Evolutionary conservation across 192 early-diverging fungal genomes (phyloP).

Genomic region (Radiomyces spectabilis): DNA sequence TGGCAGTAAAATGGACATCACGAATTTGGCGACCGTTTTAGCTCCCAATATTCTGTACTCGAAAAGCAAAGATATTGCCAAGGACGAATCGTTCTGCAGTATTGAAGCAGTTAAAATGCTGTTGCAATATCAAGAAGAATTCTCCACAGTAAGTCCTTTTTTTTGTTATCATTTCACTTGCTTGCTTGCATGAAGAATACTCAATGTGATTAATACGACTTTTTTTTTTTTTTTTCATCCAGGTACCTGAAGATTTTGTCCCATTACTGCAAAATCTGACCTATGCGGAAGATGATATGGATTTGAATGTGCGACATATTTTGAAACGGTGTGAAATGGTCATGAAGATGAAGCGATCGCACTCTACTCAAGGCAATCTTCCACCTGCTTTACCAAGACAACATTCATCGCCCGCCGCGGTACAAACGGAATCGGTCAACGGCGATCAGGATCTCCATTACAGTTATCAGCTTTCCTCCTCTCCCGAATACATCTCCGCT

Average conservation of each 20-base stretch:
- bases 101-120: constrained; percentile 62
- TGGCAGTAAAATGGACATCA: constrained; percentile 91
- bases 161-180: too few relatives aligned
- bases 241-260: constrained; percentile 49
- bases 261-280: constrained; percentile 41
- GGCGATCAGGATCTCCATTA: background rate
- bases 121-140: constrained; percentile 53
- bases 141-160: constrained; percentile 56
- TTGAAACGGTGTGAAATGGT: constrained; percentile 46
- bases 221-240: background rate
- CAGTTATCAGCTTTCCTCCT: too few relatives aligned
- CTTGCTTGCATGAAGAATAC: too few relatives aligned
- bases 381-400: constrained; percentile 9
- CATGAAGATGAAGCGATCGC: constrained; percentile 38
- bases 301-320: constrained; percentile 45
- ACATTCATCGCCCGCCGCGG: constrained; percentile 10
- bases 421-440: background rate
- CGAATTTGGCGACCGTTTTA: constrained; percentile 90
- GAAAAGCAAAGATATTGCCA: constrained; percentile 74
- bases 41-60: constrained; percentile 91
- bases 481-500: too few relatives aligned
- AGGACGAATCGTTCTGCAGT: constrained; percentile 64
- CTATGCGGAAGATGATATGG: constrained; percentile 35
- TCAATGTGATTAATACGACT: background rate
- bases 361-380: constrained; percentile 14